These are phyloP conservation scores for Saturnispora halmiae DNA, from an alignment of 805 yeast species.

Conservation along the genomic window DNA sequence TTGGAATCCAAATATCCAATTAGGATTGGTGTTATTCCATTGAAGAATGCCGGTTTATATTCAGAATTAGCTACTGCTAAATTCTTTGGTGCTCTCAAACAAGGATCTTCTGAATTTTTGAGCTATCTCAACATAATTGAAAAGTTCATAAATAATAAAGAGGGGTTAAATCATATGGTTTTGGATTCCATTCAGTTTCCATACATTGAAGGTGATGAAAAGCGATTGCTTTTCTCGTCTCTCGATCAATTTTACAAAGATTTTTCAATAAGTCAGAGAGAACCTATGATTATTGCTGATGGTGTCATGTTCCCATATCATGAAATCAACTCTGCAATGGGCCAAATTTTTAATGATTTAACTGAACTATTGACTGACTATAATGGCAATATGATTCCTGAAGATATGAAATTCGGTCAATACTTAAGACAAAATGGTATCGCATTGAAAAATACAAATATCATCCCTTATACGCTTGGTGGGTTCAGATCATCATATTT, in stretches of 20 bases:
- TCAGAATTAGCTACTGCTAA: conserved; percentile 20
- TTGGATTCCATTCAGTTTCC: conserved; percentile 13
- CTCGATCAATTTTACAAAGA: conserved; percentile 6
- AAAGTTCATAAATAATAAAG: conserved; percentile 11
- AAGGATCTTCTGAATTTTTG: conserved; percentile 19
- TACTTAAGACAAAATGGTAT: conserved; percentile 36
- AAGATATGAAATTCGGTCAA: conserved; percentile 28
- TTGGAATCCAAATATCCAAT: conserved; percentile 59
- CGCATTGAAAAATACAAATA: conserved; percentile 36
- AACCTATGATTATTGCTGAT: conserved; percentile 55
- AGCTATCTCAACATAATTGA: conserved; percentile 19
- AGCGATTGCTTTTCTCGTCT: neutral
- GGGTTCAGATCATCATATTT: conserved; percentile 11
- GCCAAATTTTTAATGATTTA: conserved; percentile 50
- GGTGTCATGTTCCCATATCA: conserved; percentile 54
- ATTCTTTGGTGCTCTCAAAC: conserved; percentile 17
- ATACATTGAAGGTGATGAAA: conserved; percentile 7
- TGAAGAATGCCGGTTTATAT: conserved; percentile 27
- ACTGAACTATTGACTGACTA: conserved; percentile 25
- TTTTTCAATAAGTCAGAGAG: conserved; percentile 16
- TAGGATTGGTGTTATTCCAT: conserved; percentile 76
- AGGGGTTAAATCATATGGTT: conserved; percentile 11
- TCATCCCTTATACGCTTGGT: conserved; percentile 43
- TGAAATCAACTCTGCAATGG: conserved; percentile 42
- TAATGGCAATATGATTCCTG: conserved; percentile 22